Conservation (phyloP, 192 early-diverging fungal species). For the Coemansia sp. region DNA sequence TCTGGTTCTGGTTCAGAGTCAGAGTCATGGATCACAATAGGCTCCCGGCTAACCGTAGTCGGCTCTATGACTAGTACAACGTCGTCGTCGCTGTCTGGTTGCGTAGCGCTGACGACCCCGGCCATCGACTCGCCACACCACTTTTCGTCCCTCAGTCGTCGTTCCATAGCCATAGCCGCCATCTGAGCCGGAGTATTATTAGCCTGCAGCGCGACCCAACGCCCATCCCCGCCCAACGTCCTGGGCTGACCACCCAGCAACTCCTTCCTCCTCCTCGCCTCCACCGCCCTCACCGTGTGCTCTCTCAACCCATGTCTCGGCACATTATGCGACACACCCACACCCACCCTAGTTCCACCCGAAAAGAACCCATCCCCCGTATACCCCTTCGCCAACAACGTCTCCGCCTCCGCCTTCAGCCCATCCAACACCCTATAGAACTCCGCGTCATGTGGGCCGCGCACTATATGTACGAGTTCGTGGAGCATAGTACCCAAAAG, state of each 20-base stretch:
- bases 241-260: conserved; percentile 20
- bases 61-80: neutral
- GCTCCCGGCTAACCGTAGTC: neutral
- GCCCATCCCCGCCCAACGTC: neutral
- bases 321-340: conserved; percentile 24
- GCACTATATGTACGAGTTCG: conserved; percentile 51
- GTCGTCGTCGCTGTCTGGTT: conserved; percentile 16
- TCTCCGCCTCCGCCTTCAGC: conserved; percentile 34
- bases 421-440: conserved; percentile 43
- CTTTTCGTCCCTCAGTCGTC: conserved; percentile 35
- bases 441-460: conserved; percentile 32
- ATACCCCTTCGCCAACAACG: conserved; percentile 38
- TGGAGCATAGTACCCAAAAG: conserved; percentile 54
- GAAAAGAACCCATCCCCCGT: conserved; percentile 49
- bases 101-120: conserved; percentile 11
- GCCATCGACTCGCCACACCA: conserved; percentile 41
- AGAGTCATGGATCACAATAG: conserved; percentile 27
- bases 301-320: conserved; percentile 27
- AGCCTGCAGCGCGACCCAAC: conserved; percentile 7
- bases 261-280: conserved; percentile 12
- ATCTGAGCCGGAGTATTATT: conserved; percentile 36
- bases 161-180: conserved; percentile 42
- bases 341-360: conserved; percentile 23
- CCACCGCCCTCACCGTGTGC: conserved; percentile 14
- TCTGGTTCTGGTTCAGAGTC: conserved; percentile 25